Conservation (phyloP, 1,139 yeast genomes). For the Diutina scorzettiae region DNA sequence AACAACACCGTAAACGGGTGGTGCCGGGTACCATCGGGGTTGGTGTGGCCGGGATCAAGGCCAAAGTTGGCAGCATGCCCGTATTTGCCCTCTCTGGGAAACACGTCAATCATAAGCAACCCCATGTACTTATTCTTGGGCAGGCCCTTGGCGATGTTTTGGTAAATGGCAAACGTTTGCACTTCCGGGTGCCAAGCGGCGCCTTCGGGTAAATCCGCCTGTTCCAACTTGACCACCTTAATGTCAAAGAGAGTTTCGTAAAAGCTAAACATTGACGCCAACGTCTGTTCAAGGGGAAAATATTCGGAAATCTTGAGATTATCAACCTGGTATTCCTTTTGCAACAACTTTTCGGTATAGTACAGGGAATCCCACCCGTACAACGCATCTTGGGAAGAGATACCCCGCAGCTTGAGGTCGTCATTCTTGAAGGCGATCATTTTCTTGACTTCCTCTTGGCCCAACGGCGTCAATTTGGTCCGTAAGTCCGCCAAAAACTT, state of each 20-base stretch:
- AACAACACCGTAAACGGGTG: constrained; percentile 64
- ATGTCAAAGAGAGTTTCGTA: constrained; percentile 60
- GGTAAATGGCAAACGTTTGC: constrained; percentile 63
- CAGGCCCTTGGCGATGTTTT: constrained; percentile 30
- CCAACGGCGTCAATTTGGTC: constrained; percentile 45
- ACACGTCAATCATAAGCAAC: constrained; percentile 68
- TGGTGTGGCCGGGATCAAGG: constrained; percentile 47
- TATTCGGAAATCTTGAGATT: constrained; percentile 61
- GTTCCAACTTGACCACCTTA: constrained; percentile 43
- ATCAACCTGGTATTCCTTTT: constrained; percentile 60
- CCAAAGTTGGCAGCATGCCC: constrained; percentile 83
- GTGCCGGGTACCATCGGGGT: constrained; percentile 35
- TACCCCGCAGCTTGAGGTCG: constrained; percentile 34
- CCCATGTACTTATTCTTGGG: constrained; percentile 51
- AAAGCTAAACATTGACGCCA: constrained; percentile 53
- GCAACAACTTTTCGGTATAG: constrained; percentile 53
- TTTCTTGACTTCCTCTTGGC: constrained; percentile 37
- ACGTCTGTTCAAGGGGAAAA: constrained; percentile 63
- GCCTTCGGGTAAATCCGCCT: constrained; percentile 16
- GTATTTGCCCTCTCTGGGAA: constrained; percentile 78
- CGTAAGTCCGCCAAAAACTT: constrained; percentile 51
- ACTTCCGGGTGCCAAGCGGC: constrained; percentile 68
- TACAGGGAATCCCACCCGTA: constrained; percentile 68
- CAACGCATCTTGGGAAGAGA: constrained; percentile 29
- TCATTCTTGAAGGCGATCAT: constrained; percentile 42